Conservation (phyloP, 768 basidiomycete species). For the Leccinum sublutescens region DNA sequence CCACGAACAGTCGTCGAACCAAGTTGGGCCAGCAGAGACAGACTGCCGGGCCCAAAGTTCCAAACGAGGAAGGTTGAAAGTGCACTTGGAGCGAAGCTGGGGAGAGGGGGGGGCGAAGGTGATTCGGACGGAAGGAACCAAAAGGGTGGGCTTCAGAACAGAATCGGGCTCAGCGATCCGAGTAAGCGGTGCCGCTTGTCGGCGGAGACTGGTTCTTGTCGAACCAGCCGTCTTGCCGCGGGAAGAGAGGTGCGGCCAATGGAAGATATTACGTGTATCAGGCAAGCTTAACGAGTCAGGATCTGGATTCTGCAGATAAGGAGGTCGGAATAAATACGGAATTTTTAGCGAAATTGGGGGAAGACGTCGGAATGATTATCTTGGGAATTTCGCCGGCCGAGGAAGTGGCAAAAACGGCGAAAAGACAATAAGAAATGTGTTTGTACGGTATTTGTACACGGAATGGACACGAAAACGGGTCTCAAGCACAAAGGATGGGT, state of each 20-base stretch:
- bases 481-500: constrained; percentile 31
- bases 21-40: constrained; percentile 13
- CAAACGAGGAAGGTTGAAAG: constrained; percentile 30
- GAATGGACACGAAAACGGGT: constrained; percentile 41
- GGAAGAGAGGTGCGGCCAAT: constrained; percentile 26
- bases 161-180: constrained; percentile 15
- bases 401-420: constrained; percentile 26
- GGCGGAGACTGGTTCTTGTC: constrained; percentile 26
- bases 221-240: constrained; percentile 26
- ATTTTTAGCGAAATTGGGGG: constrained; percentile 30
- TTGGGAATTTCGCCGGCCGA: constrained; percentile 39
- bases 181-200: constrained; percentile 27
- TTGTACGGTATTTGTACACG: constrained; percentile 40
- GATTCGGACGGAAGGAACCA: constrained; percentile 18
- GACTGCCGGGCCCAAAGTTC: constrained; percentile 22
- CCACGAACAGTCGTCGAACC: background rate
- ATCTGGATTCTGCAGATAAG: constrained; percentile 32
- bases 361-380: constrained; percentile 18
- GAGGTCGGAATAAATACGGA: constrained; percentile 32
- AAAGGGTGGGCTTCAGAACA: constrained; percentile 3
- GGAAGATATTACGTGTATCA: constrained; percentile 30
- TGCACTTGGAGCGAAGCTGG: background rate
- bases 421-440: constrained; percentile 48
- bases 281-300: constrained; percentile 31
- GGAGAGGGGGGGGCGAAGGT: background rate